These are phyloP conservation scores for Phialophora chinensis DNA, from an alignment of 2,329 filamentous ascomycete genomes.

Conservation along the genomic window DNA sequence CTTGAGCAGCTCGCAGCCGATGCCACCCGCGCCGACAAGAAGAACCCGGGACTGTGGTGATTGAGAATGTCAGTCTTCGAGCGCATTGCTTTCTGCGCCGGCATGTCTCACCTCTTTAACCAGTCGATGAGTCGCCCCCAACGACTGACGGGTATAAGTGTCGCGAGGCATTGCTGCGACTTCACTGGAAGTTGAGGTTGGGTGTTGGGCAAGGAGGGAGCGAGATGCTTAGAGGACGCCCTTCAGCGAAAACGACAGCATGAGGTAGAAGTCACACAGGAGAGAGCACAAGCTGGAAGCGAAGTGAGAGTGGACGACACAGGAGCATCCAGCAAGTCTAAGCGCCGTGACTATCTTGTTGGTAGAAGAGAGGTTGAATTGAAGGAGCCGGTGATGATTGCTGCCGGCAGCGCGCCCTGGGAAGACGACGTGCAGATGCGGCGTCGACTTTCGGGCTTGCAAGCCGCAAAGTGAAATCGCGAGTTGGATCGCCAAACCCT, in stretches of 20 bases:
- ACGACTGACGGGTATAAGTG: slow-evolving; percentile 63
- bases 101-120: slow-evolving; percentile 69
- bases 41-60: slow-evolving; percentile 76
- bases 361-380: slow-evolving; percentile 7
- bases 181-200: not conserved
- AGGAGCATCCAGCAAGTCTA: not conserved
- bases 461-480: slow-evolving; percentile 4
- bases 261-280: slow-evolving; percentile 4
- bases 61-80: slow-evolving; percentile 12
- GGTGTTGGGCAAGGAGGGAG: not conserved
- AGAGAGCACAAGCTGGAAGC: slow-evolving; percentile 14
- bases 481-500: slow-evolving; percentile 18
- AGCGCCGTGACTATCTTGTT: not conserved
- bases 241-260: not conserved
- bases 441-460: slow-evolving; percentile 7
- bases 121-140: slow-evolving; percentile 68
- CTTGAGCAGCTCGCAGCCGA: slow-evolving; percentile 96
- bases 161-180: slow-evolving; percentile 51
- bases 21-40: slow-evolving; percentile 95
- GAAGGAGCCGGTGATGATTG: not conserved
- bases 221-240: not conserved
- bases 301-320: slow-evolving; percentile 11
- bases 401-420: not conserved
- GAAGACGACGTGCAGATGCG: slow-evolving; percentile 2
- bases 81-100: not conserved